Conservation (phyloP, 441 rosid species). For the Jatropha multifida region DNA sequence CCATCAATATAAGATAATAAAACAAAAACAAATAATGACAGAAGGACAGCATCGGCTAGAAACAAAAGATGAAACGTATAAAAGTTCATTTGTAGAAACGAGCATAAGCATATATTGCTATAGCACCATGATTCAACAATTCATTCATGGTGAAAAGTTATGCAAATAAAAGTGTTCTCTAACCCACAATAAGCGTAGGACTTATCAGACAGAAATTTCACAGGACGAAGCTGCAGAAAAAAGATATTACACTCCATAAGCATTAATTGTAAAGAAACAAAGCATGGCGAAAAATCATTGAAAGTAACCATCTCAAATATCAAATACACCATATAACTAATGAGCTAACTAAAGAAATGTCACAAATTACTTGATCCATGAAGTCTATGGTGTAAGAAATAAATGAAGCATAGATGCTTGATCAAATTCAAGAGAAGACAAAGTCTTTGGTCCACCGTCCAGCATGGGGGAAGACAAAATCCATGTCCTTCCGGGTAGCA, state of each 20-base stretch:
- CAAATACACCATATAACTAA: not conserved
- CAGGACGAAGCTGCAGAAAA: not conserved
- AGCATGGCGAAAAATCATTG: not conserved
- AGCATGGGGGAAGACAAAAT: not conserved
- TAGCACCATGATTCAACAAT: constrained; percentile 14
- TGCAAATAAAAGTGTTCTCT: not conserved
- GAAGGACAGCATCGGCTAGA: not conserved
- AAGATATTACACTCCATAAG: not conserved
- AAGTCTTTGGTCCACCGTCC: not conserved
- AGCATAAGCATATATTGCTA: not conserved
- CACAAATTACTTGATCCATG: not conserved
- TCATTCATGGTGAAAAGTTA: not conserved
- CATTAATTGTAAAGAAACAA: not conserved
- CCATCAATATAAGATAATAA: not conserved
- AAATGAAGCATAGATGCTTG: not conserved
- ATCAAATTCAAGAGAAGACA: not conserved
- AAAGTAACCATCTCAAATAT: not conserved
- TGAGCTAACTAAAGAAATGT: not conserved
- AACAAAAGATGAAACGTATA: not conserved
- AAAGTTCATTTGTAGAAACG: not conserved
- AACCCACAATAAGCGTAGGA: no score
- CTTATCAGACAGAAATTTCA: not conserved
- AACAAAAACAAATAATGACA: not conserved
- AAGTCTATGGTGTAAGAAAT: no score
- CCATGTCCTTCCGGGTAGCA: not conserved